Conservation (phyloP, 1,284 basidiomycete species). For the Leccinum subrobustum region DNA sequence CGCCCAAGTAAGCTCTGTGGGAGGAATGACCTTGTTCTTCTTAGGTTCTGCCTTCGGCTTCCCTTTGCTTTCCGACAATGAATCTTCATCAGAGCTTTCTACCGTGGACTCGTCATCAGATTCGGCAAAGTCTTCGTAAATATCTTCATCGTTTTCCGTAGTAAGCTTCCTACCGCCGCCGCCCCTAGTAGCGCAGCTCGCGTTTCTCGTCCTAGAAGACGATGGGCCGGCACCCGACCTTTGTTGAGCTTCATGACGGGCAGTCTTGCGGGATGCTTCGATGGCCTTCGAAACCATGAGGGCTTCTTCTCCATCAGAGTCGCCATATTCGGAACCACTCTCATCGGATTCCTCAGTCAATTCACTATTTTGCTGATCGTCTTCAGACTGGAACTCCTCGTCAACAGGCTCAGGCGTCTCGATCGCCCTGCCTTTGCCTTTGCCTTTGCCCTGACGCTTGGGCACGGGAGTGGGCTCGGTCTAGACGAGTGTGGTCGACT, state of each 20-base stretch:
- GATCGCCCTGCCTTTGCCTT: slow-evolving; percentile 31
- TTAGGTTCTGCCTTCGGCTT: slow-evolving; percentile 38
- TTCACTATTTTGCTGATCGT: slow-evolving; percentile 42
- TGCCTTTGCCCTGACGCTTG: slow-evolving; percentile 37
- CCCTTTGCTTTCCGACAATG: slow-evolving; percentile 28
- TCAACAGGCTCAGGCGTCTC: slow-evolving; percentile 31
- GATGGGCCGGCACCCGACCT: slow-evolving; percentile 45
- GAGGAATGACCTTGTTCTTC: slow-evolving; percentile 29
- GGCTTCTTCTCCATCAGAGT: slow-evolving; percentile 42
- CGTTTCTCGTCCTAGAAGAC: slow-evolving; percentile 34
- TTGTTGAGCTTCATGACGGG: slow-evolving; percentile 35
- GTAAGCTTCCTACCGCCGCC: slow-evolving; percentile 8
- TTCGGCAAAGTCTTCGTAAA: slow-evolving; percentile 22
- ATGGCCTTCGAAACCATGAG: slow-evolving; percentile 59
- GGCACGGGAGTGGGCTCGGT: neutral
- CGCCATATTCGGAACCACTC: slow-evolving; percentile 59
- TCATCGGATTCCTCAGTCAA: slow-evolving; percentile 49
- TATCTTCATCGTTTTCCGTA: slow-evolving; percentile 34
- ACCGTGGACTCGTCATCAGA: slow-evolving; percentile 28
- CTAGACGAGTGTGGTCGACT: slow-evolving; percentile 17
- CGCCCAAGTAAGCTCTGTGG: slow-evolving; percentile 23
- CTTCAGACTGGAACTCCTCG: slow-evolving; percentile 35
- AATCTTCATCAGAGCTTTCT: slow-evolving; percentile 38
- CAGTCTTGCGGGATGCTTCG: slow-evolving; percentile 49
- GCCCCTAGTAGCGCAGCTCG: slow-evolving; percentile 40